phyloP scores from a whole-genome alignment of 1,284 basidiomycete species.

The Pyrrhoderma lamaoense region DNA sequence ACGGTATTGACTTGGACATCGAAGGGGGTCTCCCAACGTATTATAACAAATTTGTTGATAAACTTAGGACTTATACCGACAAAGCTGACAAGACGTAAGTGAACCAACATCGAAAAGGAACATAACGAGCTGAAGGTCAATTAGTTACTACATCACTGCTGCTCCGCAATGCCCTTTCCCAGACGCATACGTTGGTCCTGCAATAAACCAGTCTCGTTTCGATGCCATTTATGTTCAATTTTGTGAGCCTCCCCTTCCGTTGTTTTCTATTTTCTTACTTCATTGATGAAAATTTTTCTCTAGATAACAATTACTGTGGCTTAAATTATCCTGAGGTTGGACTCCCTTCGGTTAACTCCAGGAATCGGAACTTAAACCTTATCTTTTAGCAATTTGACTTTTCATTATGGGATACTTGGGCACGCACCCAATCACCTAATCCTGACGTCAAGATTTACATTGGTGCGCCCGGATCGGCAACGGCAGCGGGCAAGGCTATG shows the following conservation, averaged over 20 bases:
- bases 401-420: slow-evolving; percentile 21
- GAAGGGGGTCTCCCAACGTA: slow-evolving; percentile 23
- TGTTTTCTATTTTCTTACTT: background rate
- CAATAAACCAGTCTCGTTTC: slow-evolving; percentile 21
- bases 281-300: background rate
- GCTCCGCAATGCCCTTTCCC: slow-evolving; percentile 25
- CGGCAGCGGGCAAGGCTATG: slow-evolving; percentile 22
- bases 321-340: slow-evolving; percentile 19
- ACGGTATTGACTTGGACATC: slow-evolving; percentile 27
- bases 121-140: background rate
- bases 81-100: slow-evolving; percentile 21
- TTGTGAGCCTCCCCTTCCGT: slow-evolving; percentile 15
- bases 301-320: slow-evolving; percentile 22
- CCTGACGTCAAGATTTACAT: slow-evolving; percentile 24
- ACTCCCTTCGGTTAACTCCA: background rate
- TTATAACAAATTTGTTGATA: slow-evolving; percentile 25
- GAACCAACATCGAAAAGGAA: background rate
- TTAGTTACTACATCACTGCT: slow-evolving; percentile 21
- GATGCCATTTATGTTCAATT: slow-evolving; percentile 25
- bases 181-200: slow-evolving; percentile 20
- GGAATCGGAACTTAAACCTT: background rate
- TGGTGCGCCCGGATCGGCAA: slow-evolving; percentile 22
- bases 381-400: slow-evolving; percentile 15
- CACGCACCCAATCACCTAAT: slow-evolving; percentile 22
- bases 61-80: slow-evolving; percentile 20